Conservation (phyloP, 495 filamentous ascomycete genomes). For the Podospora fimiseda region DNA sequence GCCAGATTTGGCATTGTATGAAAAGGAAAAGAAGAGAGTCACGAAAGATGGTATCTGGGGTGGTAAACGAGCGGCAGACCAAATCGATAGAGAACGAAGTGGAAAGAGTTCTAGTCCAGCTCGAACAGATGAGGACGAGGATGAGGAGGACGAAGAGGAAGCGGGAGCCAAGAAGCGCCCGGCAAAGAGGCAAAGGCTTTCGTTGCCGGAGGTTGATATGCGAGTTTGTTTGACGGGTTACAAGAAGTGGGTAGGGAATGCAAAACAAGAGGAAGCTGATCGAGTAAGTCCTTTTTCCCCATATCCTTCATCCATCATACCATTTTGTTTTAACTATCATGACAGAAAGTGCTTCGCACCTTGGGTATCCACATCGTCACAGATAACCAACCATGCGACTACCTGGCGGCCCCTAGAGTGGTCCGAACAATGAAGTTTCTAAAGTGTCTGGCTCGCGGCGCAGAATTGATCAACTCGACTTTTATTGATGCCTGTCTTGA, state of each 20-base stretch:
- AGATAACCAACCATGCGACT: slow-evolving; percentile 67
- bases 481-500: slow-evolving; percentile 74
- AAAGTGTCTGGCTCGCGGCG: slow-evolving; percentile 69
- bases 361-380: slow-evolving; percentile 75
- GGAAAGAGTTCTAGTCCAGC: slow-evolving; percentile 28
- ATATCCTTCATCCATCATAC: neutral
- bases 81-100: slow-evolving; percentile 45
- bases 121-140: slow-evolving; percentile 36
- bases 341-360: slow-evolving; percentile 70
- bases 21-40: slow-evolving; percentile 81
- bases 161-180: slow-evolving; percentile 26
- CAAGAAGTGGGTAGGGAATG: slow-evolving; percentile 62
- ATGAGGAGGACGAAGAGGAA: slow-evolving; percentile 42
- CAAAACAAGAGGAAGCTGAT: slow-evolving; percentile 67
- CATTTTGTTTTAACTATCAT: slow-evolving; percentile 19
- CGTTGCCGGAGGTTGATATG: slow-evolving; percentile 53
- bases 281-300: slow-evolving; percentile 51
- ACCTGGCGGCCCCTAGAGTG: slow-evolving; percentile 80
- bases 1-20: slow-evolving; percentile 77
- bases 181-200: slow-evolving; percentile 57
- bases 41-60: slow-evolving; percentile 67
- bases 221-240: slow-evolving; percentile 74
- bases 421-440: slow-evolving; percentile 92
- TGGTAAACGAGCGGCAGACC: slow-evolving; percentile 57
- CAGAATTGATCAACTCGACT: slow-evolving; percentile 64